A percentile compares a stretch with the other conserved stretches of the same genome.
These are phyloP conservation scores for Moesziomyces globuligerus DNA, from an alignment of 1,284 basidiomycete genomes.

Conservation along the genomic window DNA sequence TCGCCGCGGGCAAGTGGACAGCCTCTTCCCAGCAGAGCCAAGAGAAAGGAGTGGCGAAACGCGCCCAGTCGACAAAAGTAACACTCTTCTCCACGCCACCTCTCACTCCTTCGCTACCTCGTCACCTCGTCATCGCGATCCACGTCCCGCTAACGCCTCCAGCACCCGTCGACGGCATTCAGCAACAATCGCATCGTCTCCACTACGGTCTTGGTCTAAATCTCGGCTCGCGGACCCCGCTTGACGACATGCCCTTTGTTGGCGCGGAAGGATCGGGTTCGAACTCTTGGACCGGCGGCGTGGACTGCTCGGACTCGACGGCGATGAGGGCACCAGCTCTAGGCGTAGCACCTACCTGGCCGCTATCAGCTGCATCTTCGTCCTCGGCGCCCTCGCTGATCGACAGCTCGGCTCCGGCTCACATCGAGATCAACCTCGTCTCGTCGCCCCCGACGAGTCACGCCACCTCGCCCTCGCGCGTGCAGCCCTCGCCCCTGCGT, in stretches of 20 bases:
- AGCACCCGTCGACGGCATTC: too few relatives aligned
- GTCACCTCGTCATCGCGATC: slow-evolving; percentile 6
- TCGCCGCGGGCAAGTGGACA: too few relatives aligned
- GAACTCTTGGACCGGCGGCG: slow-evolving; percentile 19
- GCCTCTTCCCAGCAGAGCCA: too few relatives aligned
- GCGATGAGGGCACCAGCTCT: neutral
- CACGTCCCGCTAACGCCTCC: neutral
- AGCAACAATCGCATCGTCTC: too few relatives aligned
- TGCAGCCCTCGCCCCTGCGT: slow-evolving; percentile 14
- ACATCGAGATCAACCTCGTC: slow-evolving; percentile 28
- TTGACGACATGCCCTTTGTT: slow-evolving; percentile 21
- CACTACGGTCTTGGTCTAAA: too few relatives aligned
- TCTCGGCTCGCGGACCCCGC: too few relatives aligned
- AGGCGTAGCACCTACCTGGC: slow-evolving; percentile 21
- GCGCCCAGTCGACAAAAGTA: slow-evolving; percentile 26
- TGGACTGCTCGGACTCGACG: slow-evolving; percentile 6
- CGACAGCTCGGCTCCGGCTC: slow-evolving; percentile 21
- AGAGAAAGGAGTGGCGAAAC: slow-evolving; percentile 26
- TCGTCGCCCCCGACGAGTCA: slow-evolving; percentile 34
- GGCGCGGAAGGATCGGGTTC: slow-evolving; percentile 4
- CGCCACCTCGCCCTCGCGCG: slow-evolving; percentile 15
- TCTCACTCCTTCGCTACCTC: slow-evolving; percentile 5
- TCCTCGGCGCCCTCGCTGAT: slow-evolving; percentile 9
- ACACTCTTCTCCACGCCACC: slow-evolving; percentile 26
- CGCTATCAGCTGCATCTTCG: slow-evolving; percentile 22